Percentiles rank a stretch among this genome's conserved stretches.
Conservation (phyloP, 129 eudicot species). For the Tagetes patula region DNA sequence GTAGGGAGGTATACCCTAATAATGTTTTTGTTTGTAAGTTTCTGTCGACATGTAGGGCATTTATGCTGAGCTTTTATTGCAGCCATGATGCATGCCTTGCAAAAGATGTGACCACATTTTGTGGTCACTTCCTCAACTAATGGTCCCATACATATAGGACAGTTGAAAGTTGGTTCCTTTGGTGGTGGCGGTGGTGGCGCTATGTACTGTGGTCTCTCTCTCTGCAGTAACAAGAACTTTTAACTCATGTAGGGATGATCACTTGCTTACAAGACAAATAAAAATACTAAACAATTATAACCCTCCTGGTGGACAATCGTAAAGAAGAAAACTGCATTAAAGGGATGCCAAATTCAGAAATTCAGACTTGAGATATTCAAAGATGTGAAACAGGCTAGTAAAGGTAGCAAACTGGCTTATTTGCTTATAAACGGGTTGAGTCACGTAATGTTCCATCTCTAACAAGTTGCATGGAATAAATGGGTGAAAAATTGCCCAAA, state of each 20-base stretch:
- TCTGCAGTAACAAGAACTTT: slow-evolving; percentile 32
- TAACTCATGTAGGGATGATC: neutral
- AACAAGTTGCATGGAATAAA: neutral
- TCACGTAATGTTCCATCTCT: neutral
- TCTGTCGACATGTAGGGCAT: slow-evolving; percentile 90
- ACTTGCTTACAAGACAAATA: neutral
- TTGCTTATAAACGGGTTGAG: neutral
- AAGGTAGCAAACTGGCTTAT: neutral
- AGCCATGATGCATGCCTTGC: slow-evolving; percentile 70
- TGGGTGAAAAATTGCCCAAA: neutral
- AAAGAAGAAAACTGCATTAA: neutral
- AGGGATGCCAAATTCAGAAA: neutral
- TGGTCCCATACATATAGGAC: slow-evolving; percentile 91
- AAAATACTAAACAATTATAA: neutral
- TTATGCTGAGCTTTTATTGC: slow-evolving; percentile 61
- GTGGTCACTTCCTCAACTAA: slow-evolving; percentile 81
- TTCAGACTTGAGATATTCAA: neutral
- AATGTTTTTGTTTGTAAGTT: slow-evolving; percentile 55
- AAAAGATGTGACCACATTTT: slow-evolving; percentile 92
- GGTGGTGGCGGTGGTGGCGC: slow-evolving; percentile 63
- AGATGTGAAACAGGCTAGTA: neutral
- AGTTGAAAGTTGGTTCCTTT: slow-evolving; percentile 65
- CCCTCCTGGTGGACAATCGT: neutral
- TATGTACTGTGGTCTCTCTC: slow-evolving; percentile 23
- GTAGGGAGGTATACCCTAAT: slow-evolving; percentile 80